Base-by-base conservation (phyloP, 2,329 filamentous ascomycete genomes). In the Fusarium hostae region DNA sequence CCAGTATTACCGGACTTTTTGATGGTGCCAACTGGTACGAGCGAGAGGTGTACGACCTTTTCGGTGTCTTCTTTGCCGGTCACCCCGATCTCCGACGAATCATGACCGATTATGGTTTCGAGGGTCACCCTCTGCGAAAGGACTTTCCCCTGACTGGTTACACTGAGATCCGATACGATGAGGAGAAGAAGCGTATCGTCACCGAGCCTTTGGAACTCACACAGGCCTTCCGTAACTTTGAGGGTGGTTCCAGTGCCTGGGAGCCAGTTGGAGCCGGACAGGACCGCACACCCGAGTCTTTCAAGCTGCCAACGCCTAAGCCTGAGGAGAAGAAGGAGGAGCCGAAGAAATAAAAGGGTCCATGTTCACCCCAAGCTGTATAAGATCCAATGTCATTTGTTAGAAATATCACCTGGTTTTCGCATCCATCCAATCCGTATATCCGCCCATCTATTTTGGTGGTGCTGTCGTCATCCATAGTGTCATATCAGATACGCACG, bases 161-260 rank as follows among this genome's bases (percentile, higher is more conserved):
- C 86, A 99, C 96, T 37, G 97, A 99, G 86, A 92, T 99, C 75
- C 89, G 96, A 79, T 99, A 97, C 80, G 96, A 99, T 76, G 96
- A 99, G 85, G 97, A 99, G 88, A 99, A 98, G 93, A 99, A 99
- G 90, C 90, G 96, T 70, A 98, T 99, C 80, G 95, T 99, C 68
- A 95, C 97, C 35, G 97, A 99, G 87, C 96, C 97, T 43, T 87
- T 99, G 54, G 96, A 99, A 86, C 89, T 99, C 83, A 98, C 96
- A 18, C 96, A 99, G 84, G 96, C 97, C 11, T 99, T 97, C 90
- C 91, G 96, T 77, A 98, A 99, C 86, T 99, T 99, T 79, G 95
- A 98, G 84, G 94, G 95, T 68, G 94, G 94, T 62, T 90, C 90
- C 50, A 90, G 91, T 72, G 88, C 88, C 18, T 91, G 89, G 89